Evolutionary conservation across 2,329 filamentous ascomycete genomes (phyloP).

Genomic region (Epichloe sylvatica): DNA sequence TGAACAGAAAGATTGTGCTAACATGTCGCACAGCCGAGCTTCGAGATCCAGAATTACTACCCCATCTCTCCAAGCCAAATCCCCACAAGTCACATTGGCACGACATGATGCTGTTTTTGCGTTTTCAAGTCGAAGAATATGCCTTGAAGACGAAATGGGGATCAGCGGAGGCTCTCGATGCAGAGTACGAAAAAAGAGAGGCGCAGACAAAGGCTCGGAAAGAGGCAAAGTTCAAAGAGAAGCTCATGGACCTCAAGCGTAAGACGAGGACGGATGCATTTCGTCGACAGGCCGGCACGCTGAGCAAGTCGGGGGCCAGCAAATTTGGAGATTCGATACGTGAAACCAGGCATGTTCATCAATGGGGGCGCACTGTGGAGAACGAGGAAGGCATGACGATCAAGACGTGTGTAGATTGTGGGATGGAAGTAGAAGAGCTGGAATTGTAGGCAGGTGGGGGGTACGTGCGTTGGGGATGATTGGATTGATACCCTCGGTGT

Average conservation of each 20-base stretch:
- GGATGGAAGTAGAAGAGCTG: slow-evolving; percentile 66
- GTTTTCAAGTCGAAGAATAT: slow-evolving; percentile 89
- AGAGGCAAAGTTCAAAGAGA: slow-evolving; percentile 81
- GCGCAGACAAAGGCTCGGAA: slow-evolving; percentile 71
- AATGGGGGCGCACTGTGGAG: slow-evolving; percentile 63
- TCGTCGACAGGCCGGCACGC: slow-evolving; percentile 50
- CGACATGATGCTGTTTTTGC: slow-evolving; percentile 95
- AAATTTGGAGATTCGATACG: slow-evolving; percentile 68
- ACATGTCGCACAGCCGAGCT: slow-evolving; percentile 54
- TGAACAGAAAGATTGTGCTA: background rate
- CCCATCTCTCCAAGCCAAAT: slow-evolving; percentile 79
- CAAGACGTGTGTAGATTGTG: slow-evolving; percentile 66
- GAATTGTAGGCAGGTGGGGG: slow-evolving; percentile 34
- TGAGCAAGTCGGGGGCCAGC: slow-evolving; percentile 37
- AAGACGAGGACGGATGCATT: slow-evolving; percentile 86
- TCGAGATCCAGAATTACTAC: slow-evolving; percentile 73
- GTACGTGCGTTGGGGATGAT: too few relatives aligned
- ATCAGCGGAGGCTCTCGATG: slow-evolving; percentile 68
- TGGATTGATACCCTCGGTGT: slow-evolving; percentile 1
- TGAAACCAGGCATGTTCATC: slow-evolving; percentile 67
- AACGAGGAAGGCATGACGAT: slow-evolving; percentile 59
- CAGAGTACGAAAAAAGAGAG: slow-evolving; percentile 71
- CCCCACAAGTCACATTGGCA: slow-evolving; percentile 95
- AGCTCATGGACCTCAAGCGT: slow-evolving; percentile 81
- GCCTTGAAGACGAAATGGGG: slow-evolving; percentile 88